These are phyloP conservation scores for Ganoderma multipileum DNA, from an alignment of 1,284 basidiomycete genomes.

Conservation along the genomic window DNA sequence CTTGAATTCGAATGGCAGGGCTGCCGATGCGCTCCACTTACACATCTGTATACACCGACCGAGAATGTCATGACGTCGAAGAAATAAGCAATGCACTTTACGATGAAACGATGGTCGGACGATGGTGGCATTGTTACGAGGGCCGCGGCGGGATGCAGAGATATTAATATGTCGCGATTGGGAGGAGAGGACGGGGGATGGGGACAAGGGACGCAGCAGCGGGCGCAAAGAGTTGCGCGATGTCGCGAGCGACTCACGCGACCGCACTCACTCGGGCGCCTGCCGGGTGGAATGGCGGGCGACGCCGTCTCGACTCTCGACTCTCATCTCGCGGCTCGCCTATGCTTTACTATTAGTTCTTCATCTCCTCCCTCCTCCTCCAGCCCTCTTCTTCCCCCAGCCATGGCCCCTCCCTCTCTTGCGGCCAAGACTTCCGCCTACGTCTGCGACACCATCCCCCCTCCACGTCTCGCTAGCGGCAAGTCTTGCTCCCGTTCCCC, in stretches of 20 bases:
- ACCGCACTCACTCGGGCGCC: slow-evolving; percentile 25
- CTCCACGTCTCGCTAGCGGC: slow-evolving; percentile 55
- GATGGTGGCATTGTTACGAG: neutral
- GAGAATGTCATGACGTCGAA: slow-evolving; percentile 4
- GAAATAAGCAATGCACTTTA: slow-evolving; percentile 1
- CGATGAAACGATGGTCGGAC: neutral
- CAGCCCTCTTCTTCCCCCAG: slow-evolving; percentile 14
- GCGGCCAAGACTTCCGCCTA: slow-evolving; percentile 43
- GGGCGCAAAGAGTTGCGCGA: slow-evolving; percentile 29
- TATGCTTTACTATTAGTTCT: neutral
- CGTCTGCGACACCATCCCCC: slow-evolving; percentile 77
- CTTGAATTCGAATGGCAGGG: slow-evolving; percentile 34
- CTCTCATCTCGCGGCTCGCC: slow-evolving; percentile 2
- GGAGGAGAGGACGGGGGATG: neutral
- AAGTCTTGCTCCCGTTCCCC: slow-evolving; percentile 38
- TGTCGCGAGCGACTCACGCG: slow-evolving; percentile 38
- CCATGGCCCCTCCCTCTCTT: slow-evolving; percentile 32
- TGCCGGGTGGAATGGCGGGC: slow-evolving; percentile 11
- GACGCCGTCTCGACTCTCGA: slow-evolving; percentile 4
- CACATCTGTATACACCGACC: neutral
- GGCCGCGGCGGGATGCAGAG: neutral
- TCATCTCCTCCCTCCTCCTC: slow-evolving; percentile 13
- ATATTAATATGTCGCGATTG: slow-evolving; percentile 15
- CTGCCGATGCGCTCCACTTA: slow-evolving; percentile 18
- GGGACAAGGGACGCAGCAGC: neutral